Base-by-base conservation (phyloP, 2,329 filamentous ascomycete species). In the Fusarium sterilihyphosum region DNA sequence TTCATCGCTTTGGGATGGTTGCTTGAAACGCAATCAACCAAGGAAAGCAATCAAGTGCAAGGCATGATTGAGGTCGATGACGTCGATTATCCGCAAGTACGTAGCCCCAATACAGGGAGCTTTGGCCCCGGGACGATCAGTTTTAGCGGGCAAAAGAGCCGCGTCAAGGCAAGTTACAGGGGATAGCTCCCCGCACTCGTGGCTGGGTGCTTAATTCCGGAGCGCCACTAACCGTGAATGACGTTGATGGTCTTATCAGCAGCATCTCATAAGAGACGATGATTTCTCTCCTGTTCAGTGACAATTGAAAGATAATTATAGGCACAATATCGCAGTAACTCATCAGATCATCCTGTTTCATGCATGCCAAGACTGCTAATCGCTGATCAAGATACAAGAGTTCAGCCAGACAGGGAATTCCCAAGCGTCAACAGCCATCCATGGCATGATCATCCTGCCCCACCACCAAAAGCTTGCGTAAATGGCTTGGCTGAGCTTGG, bases 1-100 rank as follows among this genome's bases (percentile, higher is more conserved):
- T 67, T 73, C 73, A 75, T 73, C 58, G 41, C 50, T 58, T 58
- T 52, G 56, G 52, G 62, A 69, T 73, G 71, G 69, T 49, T 71
- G 56, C 70, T 61, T 52, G 54, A 67, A 69, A 69, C 71, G 61
- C 67, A 66, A 73, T 62, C 61, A 70, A 68, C 40, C 65, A 65
- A 73, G 70, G 61, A 73, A 73, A 67, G 35, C 61, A 59, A 65
- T 66, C 60, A 56, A 60, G 57, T 61, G 33, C 68, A 66, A 68
- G 74, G 41, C 62, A 74, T 68, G 67, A 65, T 70, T 43, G 54
- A 77, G 49, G 67, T 78, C 76, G 58, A 78, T 78, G 76, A 78
- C 76, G 76, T 78, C 74, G 74, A 73, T 73, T 58, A 31, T 41
- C 46, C 20, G 13, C 35, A 41, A 50, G 57, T 65, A 65, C 63